Evolutionary conservation across 2,329 filamentous ascomycete genomes (phyloP), one percentile per base, ranked within the genome.

Genomic region (Macrophomina phaseolina): DNA sequence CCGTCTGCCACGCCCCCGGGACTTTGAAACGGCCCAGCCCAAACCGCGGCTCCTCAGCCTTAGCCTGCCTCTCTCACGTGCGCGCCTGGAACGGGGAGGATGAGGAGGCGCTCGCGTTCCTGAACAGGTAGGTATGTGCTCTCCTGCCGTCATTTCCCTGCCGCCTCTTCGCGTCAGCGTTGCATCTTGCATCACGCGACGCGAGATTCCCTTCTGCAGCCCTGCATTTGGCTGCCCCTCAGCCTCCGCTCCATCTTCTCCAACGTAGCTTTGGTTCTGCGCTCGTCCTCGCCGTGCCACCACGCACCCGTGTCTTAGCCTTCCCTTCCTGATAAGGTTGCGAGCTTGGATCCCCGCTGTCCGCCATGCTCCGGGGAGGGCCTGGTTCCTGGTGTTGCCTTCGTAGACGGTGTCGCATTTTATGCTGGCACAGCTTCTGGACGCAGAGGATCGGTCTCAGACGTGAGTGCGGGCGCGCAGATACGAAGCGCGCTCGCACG

Each of bases 161-260:
- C n/a, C 55, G 53, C 6, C n/a, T 12, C 52, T 51, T 30, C 52
- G 5, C 53, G 55, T 32, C 23, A 23, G 56, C 56, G 42, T 61
- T 61, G 56, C 56, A 61, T 46, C 28, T 61, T 42, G 56, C 56
- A 61, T 61, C 40, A 34, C 56, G 56, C 42, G 56, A 46, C n/a
- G 56, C 42, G 23, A 58, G 55, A 23, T 42, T 58, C 38, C 18
- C 55, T 53, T 23, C 8, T 11, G 56, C 42, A 3, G 36, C 18
- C 53, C 53, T 58, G 36, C 53, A 16, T 48, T 46, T 60, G 7
- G 55, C 38, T 58, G 36, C 55, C 56, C 40, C 18, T 18, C 34
- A 18, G 8, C 53, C 16, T 28, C 28, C 4, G 12, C 23, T 23
- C 23, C 42, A 16, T 45, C 12, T 9, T 36, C 23, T 34, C 34